A percentile compares a stretch with the other conserved stretches of the same genome.
Conservation (phyloP, 768 basidiomycete species). For the Collybiopsis luxurians region DNA sequence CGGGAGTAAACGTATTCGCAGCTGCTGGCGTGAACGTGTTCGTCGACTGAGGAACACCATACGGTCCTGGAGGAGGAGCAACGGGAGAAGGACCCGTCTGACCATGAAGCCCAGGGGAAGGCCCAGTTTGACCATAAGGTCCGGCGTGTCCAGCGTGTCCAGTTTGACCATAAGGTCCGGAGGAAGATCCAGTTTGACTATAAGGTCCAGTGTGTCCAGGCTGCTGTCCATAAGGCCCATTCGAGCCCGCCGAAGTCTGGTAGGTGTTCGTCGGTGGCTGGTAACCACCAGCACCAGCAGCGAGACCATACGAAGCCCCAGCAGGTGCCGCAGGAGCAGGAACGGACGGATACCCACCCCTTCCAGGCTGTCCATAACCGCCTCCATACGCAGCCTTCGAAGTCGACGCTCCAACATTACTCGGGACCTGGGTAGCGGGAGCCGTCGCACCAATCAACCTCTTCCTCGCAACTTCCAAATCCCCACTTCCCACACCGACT, state of each 20-base stretch:
- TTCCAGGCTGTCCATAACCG: neutral
- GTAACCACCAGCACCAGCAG: no score
- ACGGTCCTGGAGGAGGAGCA: neutral
- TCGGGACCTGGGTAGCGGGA: constrained; percentile 21
- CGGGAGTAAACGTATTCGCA: neutral
- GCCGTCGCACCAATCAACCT: constrained; percentile 34
- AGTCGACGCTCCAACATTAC: constrained; percentile 11
- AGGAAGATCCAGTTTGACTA: neutral
- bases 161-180: neutral
- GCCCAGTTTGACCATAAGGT: neutral
- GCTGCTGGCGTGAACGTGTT: constrained; percentile 10
- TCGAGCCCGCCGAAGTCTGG: neutral
- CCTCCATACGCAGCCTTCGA: neutral
- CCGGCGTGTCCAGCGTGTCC: no score
- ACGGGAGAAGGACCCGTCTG: no score
- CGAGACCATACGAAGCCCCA: constrained; percentile 10
- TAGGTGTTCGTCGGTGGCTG: neutral
- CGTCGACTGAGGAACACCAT: neutral
- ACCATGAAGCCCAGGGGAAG: neutral
- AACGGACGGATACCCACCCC: constrained; percentile 2
- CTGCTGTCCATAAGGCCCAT: neutral
- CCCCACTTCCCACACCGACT: no score
- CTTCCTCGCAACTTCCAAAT: constrained; percentile 35
- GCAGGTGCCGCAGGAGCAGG: constrained; percentile 8
- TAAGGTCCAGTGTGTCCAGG: neutral